Conservation (phyloP, 352 stramenopile genomes). For the Sclerospora graminicola region DNA sequence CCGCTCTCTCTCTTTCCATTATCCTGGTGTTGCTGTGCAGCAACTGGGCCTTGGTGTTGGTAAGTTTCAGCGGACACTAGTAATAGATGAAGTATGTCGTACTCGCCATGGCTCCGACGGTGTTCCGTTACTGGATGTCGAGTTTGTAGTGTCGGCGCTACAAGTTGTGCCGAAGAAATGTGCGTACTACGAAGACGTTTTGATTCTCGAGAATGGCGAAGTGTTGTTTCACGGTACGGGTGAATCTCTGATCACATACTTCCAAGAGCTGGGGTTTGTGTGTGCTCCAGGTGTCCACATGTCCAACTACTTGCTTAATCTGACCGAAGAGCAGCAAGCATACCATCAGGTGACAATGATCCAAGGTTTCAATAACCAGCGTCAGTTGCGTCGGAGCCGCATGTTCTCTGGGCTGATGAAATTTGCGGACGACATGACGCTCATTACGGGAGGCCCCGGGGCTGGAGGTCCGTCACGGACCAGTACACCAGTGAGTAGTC, state of each 20-base stretch:
- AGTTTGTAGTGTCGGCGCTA: conserved; percentile 23
- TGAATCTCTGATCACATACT: conserved; percentile 20
- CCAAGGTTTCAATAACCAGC: conserved; percentile 27
- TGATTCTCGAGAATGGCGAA: conserved; percentile 25
- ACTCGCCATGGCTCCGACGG: conserved; percentile 7
- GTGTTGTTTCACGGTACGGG: conserved; percentile 24
- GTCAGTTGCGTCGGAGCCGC: conserved; percentile 20
- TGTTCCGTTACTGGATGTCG: conserved; percentile 11
- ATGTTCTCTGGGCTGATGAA: conserved; percentile 26
- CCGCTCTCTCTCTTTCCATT: conserved; percentile 20
- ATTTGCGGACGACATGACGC: conserved; percentile 22
- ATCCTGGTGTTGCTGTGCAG: conserved; percentile 24
- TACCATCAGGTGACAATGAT: conserved; percentile 22
- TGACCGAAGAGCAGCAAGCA: conserved; percentile 24
- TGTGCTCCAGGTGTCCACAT: conserved; percentile 21
- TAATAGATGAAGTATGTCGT: conserved; percentile 23
- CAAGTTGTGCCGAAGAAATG: conserved; percentile 22
- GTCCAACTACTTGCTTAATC: conserved; percentile 26
- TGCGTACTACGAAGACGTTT: conserved; percentile 22
- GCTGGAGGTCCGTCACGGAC: conserved; percentile 15
- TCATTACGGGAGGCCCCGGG: conserved; percentile 17
- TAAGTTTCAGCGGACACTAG: conserved; percentile 17
- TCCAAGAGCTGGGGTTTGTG: conserved; percentile 26
- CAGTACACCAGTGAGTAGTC: conserved; percentile 13
- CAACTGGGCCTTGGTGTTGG: conserved; percentile 20